Evolutionary conservation across 225 moss, liverwort and hornwort species (phyloP).

Genomic region (Asterella californica): DNA sequence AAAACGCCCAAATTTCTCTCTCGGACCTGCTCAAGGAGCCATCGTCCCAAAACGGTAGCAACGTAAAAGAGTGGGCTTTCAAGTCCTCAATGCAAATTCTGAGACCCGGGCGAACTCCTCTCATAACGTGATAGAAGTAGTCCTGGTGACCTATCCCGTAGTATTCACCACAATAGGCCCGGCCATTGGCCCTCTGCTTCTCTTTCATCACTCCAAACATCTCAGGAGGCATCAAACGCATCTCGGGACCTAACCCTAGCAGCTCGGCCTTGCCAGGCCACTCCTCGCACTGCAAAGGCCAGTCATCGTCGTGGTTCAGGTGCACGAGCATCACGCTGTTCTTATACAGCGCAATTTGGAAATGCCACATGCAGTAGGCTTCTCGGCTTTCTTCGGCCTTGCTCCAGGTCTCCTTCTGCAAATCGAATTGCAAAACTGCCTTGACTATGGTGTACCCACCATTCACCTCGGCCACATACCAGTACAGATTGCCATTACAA

Average conservation of each 20-base stretch:
- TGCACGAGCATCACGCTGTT: constrained; percentile 12
- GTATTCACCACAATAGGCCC: background rate
- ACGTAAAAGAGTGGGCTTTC: background rate
- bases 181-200: background rate
- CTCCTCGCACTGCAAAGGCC: constrained; percentile 2
- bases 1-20: constrained; percentile 15
- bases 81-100: constrained; percentile 9
- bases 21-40: constrained; percentile 6
- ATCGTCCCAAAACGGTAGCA: constrained; percentile 13
- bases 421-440: constrained; percentile 1
- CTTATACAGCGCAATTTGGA: constrained; percentile 13
- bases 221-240: constrained; percentile 6
- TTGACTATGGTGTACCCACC: constrained; percentile 10
- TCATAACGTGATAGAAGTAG: constrained; percentile 10
- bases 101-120: background rate
- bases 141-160: constrained; percentile 4
- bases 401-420: constrained; percentile 13
- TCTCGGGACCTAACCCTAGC: constrained; percentile 6
- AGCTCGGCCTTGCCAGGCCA: constrained; percentile 8
- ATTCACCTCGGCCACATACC: constrained; percentile 5
- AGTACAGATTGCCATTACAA: constrained; percentile 11
- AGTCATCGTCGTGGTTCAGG: constrained; percentile 10
- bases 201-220: constrained; percentile 1
- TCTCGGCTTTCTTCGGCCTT: background rate
- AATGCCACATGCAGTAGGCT: constrained; percentile 6